phyloP scores from a whole-genome alignment of 352 stramenopile genomes.

The Stramenopiles sp. region DNA sequence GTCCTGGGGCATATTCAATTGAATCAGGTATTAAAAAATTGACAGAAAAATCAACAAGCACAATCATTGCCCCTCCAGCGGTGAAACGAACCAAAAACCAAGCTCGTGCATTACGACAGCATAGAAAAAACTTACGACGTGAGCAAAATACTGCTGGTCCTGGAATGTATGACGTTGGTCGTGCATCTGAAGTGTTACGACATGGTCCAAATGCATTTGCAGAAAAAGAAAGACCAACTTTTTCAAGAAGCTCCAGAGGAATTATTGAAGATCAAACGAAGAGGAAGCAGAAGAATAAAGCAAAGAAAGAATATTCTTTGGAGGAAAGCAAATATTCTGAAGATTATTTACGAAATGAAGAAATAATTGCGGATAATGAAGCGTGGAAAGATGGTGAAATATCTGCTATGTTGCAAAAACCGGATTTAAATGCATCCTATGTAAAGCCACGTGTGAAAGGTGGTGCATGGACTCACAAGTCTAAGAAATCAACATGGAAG shows the following conservation, averaged over 20 bases:
- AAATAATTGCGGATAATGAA: neutral
- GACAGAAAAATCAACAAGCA: neutral
- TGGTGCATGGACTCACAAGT: neutral
- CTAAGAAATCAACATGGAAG: neutral
- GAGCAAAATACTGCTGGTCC: neutral
- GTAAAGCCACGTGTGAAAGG: neutral
- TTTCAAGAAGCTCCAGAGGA: neutral
- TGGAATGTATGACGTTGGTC: neutral
- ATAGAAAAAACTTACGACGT: neutral
- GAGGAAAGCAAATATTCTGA: neutral
- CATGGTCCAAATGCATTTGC: too few species aligned
- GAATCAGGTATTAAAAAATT: too few species aligned
- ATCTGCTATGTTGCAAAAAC: neutral
- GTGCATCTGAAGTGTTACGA: neutral
- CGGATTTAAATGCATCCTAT: neutral
- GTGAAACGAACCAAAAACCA: neutral
- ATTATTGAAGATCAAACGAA: neutral
- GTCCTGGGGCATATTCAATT: neutral
- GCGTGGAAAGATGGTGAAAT: neutral
- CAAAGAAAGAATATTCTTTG: neutral
- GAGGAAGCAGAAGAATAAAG: neutral
- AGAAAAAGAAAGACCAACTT: neutral
- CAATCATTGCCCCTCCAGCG: neutral
- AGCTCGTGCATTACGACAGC: neutral
- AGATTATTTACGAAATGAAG: constrained; percentile 4